These are phyloP conservation scores for Cryphonectria nitschkei DNA, from an alignment of 2,329 filamentous ascomycete genomes.

Conservation along the genomic window DNA sequence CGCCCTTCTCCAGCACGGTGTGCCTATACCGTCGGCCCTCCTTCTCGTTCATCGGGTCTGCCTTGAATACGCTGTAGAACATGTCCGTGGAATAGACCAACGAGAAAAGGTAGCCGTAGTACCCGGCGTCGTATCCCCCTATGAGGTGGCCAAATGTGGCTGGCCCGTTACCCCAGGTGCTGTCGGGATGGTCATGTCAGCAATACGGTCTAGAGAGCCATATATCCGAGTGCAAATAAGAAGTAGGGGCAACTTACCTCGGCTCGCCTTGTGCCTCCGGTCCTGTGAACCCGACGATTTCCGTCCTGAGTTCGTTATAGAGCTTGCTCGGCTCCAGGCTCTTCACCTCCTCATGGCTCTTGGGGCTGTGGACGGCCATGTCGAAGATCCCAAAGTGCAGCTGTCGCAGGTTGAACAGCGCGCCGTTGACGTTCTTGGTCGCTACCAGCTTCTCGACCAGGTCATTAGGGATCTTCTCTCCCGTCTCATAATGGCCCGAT, in stretches of 20 bases:
- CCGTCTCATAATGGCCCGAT: slow-evolving; percentile 73
- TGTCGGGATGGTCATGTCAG: slow-evolving; percentile 39
- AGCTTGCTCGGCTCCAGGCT: slow-evolving; percentile 65
- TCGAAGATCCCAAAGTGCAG: slow-evolving; percentile 83
- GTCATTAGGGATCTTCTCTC: slow-evolving; percentile 72
- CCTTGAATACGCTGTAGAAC: slow-evolving; percentile 80
- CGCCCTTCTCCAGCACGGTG: slow-evolving; percentile 77
- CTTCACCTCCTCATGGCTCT: slow-evolving; percentile 70
- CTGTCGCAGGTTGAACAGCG: slow-evolving; percentile 77
- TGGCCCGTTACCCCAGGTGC: slow-evolving; percentile 75
- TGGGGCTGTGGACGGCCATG: slow-evolving; percentile 77
- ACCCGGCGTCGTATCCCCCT: slow-evolving; percentile 83
- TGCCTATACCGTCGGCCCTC: slow-evolving; percentile 78
- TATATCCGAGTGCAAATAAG: not conserved
- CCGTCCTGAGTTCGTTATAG: slow-evolving; percentile 73
- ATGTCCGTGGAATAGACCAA: slow-evolving; percentile 85
- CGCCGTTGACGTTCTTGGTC: slow-evolving; percentile 81
- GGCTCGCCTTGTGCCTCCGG: slow-evolving; percentile 67
- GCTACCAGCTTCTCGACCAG: slow-evolving; percentile 74
- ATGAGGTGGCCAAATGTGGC: slow-evolving; percentile 83
- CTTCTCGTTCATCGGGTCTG: slow-evolving; percentile 75
- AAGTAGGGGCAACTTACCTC: slow-evolving; percentile 46
- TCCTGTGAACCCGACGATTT: slow-evolving; percentile 75
- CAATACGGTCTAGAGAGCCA: not conserved
- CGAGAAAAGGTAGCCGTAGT: slow-evolving; percentile 76